phyloP scores from a whole-genome alignment of 768 basidiomycete genomes.

The Phanerochaete carnosa region DNA sequence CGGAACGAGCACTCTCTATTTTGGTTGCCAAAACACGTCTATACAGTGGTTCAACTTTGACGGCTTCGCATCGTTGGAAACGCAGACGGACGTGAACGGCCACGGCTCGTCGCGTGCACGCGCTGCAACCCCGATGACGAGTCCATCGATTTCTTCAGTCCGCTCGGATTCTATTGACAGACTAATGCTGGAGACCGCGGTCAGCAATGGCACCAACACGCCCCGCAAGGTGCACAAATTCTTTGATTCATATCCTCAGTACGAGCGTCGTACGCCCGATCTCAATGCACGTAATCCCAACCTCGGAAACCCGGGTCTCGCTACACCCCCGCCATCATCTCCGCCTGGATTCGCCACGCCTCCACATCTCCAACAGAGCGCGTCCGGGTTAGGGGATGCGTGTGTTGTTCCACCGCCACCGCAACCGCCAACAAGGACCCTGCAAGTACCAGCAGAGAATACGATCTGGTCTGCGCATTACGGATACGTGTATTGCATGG shows the following conservation, averaged over 20 bases:
- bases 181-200: conserved; percentile 11
- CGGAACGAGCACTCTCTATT: conserved; percentile 64
- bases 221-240: conserved; percentile 73
- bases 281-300: conserved; percentile 56
- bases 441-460: conserved; percentile 63
- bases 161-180: conserved; percentile 10
- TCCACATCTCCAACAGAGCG: not conserved
- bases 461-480: conserved; percentile 89
- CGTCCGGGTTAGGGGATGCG: not conserved
- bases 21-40: conserved; percentile 92
- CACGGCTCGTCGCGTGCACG: not conserved
- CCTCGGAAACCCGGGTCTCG: conserved; percentile 14
- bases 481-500: conserved; percentile 91
- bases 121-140: not conserved
- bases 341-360: conserved; percentile 4
- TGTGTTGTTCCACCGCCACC: conserved; percentile 2
- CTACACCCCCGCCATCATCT: conserved; percentile 18
- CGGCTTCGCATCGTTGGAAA: not conserved
- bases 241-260: conserved; percentile 85
- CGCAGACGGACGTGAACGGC: not conserved
- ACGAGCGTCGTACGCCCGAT: conserved; percentile 65
- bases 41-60: conserved; percentile 82
- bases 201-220: conserved; percentile 29
- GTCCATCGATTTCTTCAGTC: not conserved
- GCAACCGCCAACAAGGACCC: conserved; percentile 31